A percentile compares a stretch with the other conserved stretches of the same genome.
These are phyloP conservation scores for Dioscorea cayenensis DNA, from an alignment of 116 monocot genomes.

Conservation along the genomic window DNA sequence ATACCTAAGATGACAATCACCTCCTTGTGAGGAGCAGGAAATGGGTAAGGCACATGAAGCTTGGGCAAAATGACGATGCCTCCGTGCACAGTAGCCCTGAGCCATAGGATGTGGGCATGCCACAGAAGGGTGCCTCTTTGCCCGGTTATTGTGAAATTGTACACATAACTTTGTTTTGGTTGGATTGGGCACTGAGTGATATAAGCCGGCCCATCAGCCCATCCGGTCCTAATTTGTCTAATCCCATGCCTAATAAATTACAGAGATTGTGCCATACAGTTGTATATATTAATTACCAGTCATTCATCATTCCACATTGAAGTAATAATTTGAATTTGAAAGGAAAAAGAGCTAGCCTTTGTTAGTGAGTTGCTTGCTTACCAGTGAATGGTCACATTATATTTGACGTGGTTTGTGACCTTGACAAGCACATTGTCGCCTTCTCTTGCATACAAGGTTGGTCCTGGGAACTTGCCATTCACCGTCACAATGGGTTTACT, in stretches of 20 bases:
- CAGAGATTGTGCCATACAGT: no score
- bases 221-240: conserved; percentile 31
- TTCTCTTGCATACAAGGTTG: conserved; percentile 43
- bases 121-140: conserved; percentile 47
- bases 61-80: conserved; percentile 42
- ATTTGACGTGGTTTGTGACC: conserved; percentile 37
- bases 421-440: conserved; percentile 45
- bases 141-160: conserved; percentile 44
- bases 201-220: conserved; percentile 58
- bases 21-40: conserved; percentile 34
- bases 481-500: conserved; percentile 49
- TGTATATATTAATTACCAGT: no score
- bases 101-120: conserved; percentile 58
- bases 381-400: conserved; percentile 62
- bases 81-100: conserved; percentile 44
- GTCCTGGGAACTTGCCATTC: conserved; percentile 49
- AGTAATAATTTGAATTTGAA: background rate
- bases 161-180: conserved; percentile 30
- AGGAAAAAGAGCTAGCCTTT: no score
- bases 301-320: no score
- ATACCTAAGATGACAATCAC: conserved; percentile 21
- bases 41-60: conserved; percentile 35
- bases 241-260: conserved; percentile 35
- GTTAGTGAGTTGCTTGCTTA: background rate
- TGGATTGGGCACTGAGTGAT: conserved; percentile 51